Conservation (phyloP, 495 filamentous ascomycete species). For the Podospora bellae-mahoneyi region DNA sequence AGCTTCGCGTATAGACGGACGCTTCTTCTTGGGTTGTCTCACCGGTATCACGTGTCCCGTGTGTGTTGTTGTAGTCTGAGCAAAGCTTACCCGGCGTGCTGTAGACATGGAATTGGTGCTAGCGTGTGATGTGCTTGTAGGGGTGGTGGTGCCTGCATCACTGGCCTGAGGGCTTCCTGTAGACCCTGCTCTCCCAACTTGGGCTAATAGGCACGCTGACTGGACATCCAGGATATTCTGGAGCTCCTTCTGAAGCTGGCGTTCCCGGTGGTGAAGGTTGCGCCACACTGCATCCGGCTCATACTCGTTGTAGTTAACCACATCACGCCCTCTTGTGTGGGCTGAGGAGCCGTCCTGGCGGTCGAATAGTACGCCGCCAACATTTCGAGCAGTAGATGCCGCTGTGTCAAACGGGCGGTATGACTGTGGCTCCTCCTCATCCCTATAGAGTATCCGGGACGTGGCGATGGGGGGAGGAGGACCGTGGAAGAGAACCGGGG, state of each 20-base stretch:
- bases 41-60: conserved; percentile 52
- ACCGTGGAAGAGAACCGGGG: conserved; percentile 31
- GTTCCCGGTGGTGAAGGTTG: conserved; percentile 46
- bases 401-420: conserved; percentile 6
- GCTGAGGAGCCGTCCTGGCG: conserved; percentile 13
- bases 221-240: conserved; percentile 84
- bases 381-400: conserved; percentile 25
- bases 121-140: conserved; percentile 24
- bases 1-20: conserved; percentile 60
- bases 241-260: conserved; percentile 67
- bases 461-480: conserved; percentile 35
- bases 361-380: conserved; percentile 37
- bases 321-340: conserved; percentile 3
- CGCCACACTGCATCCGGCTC: conserved; percentile 37
- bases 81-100: conserved; percentile 25
- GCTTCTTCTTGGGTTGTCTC: conserved; percentile 58
- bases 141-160: conserved; percentile 40
- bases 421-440: conserved; percentile 29
- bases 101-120: background rate
- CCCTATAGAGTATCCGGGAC: conserved; percentile 30
- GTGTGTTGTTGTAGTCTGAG: conserved; percentile 28
- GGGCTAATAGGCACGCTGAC: conserved; percentile 61
- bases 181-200: background rate
- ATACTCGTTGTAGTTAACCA: conserved; percentile 19
- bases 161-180: conserved; percentile 25